Conservation (phyloP, 75 land plant genomes). For the Sequoiadendron giganteum region DNA sequence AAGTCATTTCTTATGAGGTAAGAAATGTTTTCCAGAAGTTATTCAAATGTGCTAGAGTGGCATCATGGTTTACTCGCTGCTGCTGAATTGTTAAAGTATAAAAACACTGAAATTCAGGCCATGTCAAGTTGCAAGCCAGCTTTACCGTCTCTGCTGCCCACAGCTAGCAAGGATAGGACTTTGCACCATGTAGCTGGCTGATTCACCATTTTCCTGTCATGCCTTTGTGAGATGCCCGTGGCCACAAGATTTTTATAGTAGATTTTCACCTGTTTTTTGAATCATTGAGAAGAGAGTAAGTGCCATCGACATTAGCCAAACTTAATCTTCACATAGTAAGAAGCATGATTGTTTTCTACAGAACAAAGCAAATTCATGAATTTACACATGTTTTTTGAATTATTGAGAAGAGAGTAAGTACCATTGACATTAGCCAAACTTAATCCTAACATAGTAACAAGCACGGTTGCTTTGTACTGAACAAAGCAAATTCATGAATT, state of each 20-base stretch:
- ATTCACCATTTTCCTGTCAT: neutral
- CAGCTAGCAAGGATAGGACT: too few relatives aligned
- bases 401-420: neutral
- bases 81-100: too few relatives aligned
- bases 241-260: neutral
- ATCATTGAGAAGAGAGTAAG: neutral
- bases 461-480: neutral
- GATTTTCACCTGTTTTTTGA: neutral
- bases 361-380: neutral
- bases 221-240: neutral
- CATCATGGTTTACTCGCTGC: too few relatives aligned
- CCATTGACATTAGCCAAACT: neutral
- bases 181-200: too few relatives aligned
- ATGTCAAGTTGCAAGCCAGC: too few relatives aligned
- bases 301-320: neutral
- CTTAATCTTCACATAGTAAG: neutral
- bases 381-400: neutral
- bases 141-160: too few relatives aligned
- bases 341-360: neutral
- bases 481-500: neutral
- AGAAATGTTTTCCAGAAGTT: too few relatives aligned
- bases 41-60: too few relatives aligned
- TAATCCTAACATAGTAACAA: neutral
- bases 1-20: too few relatives aligned
- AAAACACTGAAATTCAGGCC: too few relatives aligned